Percentiles rank a stretch among this genome's conserved stretches.
Conservation (phyloP, 306 rosid genomes). For the Sindora glabra region DNA sequence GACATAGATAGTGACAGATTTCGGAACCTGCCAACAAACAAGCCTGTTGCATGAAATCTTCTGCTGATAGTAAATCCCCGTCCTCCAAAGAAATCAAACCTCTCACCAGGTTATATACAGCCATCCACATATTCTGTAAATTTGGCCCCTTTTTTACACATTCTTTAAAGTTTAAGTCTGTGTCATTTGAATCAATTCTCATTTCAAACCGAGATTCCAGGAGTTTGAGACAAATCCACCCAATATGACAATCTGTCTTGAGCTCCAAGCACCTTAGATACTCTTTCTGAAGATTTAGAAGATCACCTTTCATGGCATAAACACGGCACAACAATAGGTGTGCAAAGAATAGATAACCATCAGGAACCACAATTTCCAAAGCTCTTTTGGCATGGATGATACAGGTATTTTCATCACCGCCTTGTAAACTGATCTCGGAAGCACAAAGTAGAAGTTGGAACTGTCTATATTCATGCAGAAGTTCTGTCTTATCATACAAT, state of each 20-base stretch:
- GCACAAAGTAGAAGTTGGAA: conserved; percentile 87
- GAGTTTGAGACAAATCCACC: conserved; percentile 82
- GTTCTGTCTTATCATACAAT: conserved; percentile 28
- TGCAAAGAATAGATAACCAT: conserved; percentile 55
- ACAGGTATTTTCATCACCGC: conserved; percentile 46
- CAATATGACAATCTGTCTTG: conserved; percentile 58
- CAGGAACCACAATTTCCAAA: conserved; percentile 54
- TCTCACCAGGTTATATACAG: conserved; percentile 49
- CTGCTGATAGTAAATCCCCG: conserved; percentile 58
- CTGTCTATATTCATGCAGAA: conserved; percentile 39
- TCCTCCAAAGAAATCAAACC: conserved; percentile 49
- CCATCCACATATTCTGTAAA: conserved; percentile 46
- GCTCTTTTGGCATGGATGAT: conserved; percentile 62
- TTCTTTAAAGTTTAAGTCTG: conserved; percentile 45
- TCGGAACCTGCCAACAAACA: conserved; percentile 57
- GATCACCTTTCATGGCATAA: conserved; percentile 55
- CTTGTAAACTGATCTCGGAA: conserved; percentile 78
- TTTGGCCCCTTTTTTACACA: conserved; percentile 33
- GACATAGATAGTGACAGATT: conserved; percentile 67
- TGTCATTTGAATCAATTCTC: conserved; percentile 30
- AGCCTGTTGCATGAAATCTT: conserved; percentile 62
- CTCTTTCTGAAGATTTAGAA: conserved; percentile 44
- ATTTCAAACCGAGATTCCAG: conserved; percentile 44
- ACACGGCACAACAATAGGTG: conserved; percentile 76
- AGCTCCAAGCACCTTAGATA: conserved; percentile 61